phyloP scores from a whole-genome alignment of 768 basidiomycete species.

The Thelephora ganbajun region DNA sequence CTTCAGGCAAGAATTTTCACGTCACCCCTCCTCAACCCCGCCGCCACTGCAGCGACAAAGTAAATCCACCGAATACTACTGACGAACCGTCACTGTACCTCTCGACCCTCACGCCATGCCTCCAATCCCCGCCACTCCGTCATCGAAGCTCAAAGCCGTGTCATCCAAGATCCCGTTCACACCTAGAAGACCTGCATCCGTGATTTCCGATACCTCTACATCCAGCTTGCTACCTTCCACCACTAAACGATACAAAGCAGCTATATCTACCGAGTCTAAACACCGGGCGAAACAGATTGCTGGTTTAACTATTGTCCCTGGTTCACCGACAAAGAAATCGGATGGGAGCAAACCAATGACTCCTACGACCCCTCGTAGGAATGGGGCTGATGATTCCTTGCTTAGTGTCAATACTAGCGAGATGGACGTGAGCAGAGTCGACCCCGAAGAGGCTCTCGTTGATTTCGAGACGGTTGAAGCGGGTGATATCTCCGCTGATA shows the following conservation, averaged over 20 bases:
- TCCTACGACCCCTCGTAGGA: slow-evolving; percentile 19
- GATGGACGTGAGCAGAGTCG: slow-evolving; percentile 65
- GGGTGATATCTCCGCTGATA: slow-evolving; percentile 52
- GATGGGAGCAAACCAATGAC: slow-evolving; percentile 18
- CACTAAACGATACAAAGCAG: slow-evolving; percentile 55
- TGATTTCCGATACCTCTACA: slow-evolving; percentile 8
- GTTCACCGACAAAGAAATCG: slow-evolving; percentile 37
- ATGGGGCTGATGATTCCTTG: slow-evolving; percentile 32
- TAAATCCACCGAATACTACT: not conserved
- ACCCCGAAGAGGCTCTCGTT: slow-evolving; percentile 64
- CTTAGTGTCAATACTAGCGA: slow-evolving; percentile 38
- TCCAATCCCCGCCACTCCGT: slow-evolving; percentile 9
- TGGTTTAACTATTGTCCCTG: slow-evolving; percentile 32
- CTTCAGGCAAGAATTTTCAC: not conserved
- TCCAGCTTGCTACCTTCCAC: slow-evolving; percentile 20
- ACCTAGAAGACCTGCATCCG: slow-evolving; percentile 36
- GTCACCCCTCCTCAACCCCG: not conserved
- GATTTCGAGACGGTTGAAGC: slow-evolving; percentile 62
- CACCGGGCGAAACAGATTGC: slow-evolving; percentile 1
- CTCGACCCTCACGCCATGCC: not conserved
- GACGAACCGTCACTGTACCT: not conserved
- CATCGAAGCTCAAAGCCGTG: slow-evolving; percentile 18
- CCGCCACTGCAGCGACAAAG: not conserved
- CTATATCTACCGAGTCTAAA: slow-evolving; percentile 33
- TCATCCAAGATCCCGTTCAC: slow-evolving; percentile 33